Evolutionary conservation across 345 rosid genomes (phyloP).

Genomic region (Arabidopsis thaliana): DNA sequence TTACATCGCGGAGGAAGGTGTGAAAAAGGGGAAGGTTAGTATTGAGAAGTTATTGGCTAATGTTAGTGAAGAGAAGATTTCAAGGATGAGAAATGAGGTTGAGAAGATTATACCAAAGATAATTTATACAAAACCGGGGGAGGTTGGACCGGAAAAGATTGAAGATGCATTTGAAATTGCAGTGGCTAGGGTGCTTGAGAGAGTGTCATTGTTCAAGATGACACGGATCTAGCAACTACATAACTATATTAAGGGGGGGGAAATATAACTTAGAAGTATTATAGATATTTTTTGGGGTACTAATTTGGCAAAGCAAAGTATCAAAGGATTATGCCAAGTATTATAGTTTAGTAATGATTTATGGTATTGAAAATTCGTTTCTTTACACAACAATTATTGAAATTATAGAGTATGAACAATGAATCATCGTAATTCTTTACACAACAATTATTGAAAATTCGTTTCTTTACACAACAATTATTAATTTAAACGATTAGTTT

Average conservation of each 20-base stretch:
- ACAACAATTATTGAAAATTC: no score
- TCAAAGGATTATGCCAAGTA: no score
- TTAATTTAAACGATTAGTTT: no score
- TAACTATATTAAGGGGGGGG: not conserved
- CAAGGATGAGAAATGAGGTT: constrained; percentile 52
- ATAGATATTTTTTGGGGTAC: not conserved
- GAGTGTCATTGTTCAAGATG: constrained; percentile 39
- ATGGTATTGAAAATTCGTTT: not conserved
- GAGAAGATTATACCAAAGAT: constrained; percentile 55
- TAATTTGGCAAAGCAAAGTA: no score
- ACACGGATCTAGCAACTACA: not conserved
- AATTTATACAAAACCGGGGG: constrained; percentile 48
- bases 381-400: no score
- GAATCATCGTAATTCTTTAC: no score
- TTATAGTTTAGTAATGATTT: not conserved
- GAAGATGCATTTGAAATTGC: constrained; percentile 59
- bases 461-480: no score
- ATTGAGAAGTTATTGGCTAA: constrained; percentile 36
- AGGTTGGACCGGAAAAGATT: constrained; percentile 17
- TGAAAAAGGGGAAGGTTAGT: constrained; percentile 28
- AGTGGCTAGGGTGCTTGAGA: constrained; percentile 42
- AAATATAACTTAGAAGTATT: not conserved
- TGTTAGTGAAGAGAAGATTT: constrained; percentile 22
- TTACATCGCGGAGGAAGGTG: constrained; percentile 41
- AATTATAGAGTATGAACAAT: not conserved